Evolutionary conservation across 176 grass and related monocot genomes (phyloP).

Genomic region (Poa annua): DNA sequence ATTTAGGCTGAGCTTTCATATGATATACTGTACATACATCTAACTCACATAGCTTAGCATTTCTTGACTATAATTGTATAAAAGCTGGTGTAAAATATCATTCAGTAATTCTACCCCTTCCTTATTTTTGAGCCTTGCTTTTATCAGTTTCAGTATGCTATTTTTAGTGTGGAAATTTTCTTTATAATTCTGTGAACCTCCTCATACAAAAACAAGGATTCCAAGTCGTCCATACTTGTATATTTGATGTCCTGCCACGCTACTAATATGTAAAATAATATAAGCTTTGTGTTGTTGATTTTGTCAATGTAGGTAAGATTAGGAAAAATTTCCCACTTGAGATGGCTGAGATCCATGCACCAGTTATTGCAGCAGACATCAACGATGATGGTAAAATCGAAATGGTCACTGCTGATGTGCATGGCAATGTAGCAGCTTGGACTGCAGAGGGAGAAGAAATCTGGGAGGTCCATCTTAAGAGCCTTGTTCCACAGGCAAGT

Average conservation of each 20-base stretch:
- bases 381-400: slow-evolving; percentile 98
- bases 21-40: slow-evolving; percentile 10
- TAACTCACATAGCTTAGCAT: slow-evolving; percentile 1
- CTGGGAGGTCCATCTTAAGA: slow-evolving; percentile 96
- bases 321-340: slow-evolving; percentile 91
- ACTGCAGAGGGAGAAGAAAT: slow-evolving; percentile 91
- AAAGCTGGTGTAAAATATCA: slow-evolving; percentile 35
- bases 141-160: slow-evolving; percentile 7
- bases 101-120: no score
- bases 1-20: slow-evolving; percentile 22
- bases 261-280: slow-evolving; percentile 20
- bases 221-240: neutral
- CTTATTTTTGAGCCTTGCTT: no score
- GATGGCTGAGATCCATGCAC: slow-evolving; percentile 95
- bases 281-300: slow-evolving; percentile 22
- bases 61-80: slow-evolving; percentile 26
- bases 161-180: slow-evolving; percentile 15
- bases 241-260: slow-evolving; percentile 8
- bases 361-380: slow-evolving; percentile 86
- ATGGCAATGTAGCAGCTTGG: slow-evolving; percentile 97
- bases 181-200: slow-evolving; percentile 8
- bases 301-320: slow-evolving; percentile 64
- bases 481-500: slow-evolving; percentile 85
- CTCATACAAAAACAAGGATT: slow-evolving; percentile 5
- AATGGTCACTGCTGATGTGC: slow-evolving; percentile 86